These are phyloP conservation scores for Colletotrichum sp. DNA, from an alignment of 2,329 filamentous ascomycete species.

Conservation along the genomic window DNA sequence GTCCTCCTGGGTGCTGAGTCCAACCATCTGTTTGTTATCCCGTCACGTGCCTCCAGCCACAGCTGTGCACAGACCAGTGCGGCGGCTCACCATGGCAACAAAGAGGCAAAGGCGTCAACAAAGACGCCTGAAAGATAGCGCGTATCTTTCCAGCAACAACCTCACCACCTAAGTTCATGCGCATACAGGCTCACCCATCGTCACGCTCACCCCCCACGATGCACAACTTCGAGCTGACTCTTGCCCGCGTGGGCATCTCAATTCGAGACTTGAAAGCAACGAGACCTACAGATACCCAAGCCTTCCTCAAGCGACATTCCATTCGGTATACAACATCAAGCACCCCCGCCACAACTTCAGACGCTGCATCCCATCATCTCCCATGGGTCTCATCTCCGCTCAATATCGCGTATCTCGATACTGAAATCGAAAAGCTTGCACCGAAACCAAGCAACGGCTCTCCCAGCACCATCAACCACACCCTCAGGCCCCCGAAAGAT, in stretches of 20 bases:
- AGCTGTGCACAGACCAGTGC: neutral
- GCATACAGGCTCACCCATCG: neutral
- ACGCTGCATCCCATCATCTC: neutral
- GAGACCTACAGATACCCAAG: neutral
- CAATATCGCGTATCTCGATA: neutral
- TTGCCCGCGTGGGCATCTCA: neutral
- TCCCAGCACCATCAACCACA: neutral
- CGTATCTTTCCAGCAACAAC: neutral
- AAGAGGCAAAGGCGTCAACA: neutral
- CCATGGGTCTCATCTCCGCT: neutral
- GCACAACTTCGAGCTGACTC: neutral
- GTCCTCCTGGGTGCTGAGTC: too few species aligned
- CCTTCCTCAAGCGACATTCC: neutral
- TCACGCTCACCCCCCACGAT: neutral
- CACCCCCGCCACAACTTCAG: neutral
- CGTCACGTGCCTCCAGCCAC: neutral
- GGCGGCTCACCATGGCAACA: neutral
- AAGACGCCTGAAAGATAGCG: neutral
- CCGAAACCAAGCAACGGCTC: neutral
- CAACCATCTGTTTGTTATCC: neutral
- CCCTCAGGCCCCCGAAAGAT: neutral
- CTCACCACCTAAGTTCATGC: neutral
- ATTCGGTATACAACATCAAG: neutral
- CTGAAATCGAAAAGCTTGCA: neutral
- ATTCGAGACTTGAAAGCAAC: neutral